These are phyloP conservation scores for maize (Zea mays) DNA, from an alignment of 176 grass and related monocot species.

Conservation along the genomic window DNA sequence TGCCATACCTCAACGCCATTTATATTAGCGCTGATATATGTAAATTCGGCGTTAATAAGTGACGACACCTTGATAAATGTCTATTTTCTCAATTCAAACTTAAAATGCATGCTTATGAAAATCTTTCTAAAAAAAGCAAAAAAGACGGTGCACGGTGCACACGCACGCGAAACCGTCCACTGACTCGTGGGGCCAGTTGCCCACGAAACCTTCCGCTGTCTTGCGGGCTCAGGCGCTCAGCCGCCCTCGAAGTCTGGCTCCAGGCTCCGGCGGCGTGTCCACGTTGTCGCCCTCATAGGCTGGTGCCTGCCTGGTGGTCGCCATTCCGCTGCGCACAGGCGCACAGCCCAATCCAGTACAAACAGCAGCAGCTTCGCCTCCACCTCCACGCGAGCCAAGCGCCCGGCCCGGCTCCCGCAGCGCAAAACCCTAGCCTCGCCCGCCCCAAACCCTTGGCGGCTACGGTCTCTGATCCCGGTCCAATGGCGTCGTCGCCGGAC, in stretches of 20 bases:
- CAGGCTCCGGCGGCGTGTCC: neutral
- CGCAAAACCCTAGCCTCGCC: conserved; percentile 47
- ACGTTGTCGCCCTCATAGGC: conserved; percentile 16
- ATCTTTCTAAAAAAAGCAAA: too few species aligned
- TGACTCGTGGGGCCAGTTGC: neutral
- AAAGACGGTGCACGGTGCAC: too few species aligned
- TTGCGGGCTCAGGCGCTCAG: neutral
- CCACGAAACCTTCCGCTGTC: neutral
- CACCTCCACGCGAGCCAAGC: conserved; percentile 23
- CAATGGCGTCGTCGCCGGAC: conserved; percentile 55
- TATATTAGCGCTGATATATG: too few species aligned
- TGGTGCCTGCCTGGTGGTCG: neutral
- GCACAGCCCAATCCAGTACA: conserved; percentile 11
- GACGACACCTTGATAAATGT: too few species aligned
- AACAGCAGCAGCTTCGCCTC: conserved; percentile 15
- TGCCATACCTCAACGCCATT: too few species aligned
- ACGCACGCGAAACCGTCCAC: neutral
- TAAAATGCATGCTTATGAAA: too few species aligned
- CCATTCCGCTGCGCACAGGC: neutral
- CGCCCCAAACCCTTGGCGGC: conserved; percentile 36
- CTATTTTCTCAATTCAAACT: too few species aligned
- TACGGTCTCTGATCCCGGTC: conserved; percentile 3
- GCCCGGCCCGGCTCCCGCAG: neutral
- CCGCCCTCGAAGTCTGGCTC: neutral
- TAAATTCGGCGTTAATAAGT: too few species aligned